Evolutionary conservation across 2,329 filamentous ascomycete genomes (phyloP).

Genomic region (Geosmithia putterillii): DNA sequence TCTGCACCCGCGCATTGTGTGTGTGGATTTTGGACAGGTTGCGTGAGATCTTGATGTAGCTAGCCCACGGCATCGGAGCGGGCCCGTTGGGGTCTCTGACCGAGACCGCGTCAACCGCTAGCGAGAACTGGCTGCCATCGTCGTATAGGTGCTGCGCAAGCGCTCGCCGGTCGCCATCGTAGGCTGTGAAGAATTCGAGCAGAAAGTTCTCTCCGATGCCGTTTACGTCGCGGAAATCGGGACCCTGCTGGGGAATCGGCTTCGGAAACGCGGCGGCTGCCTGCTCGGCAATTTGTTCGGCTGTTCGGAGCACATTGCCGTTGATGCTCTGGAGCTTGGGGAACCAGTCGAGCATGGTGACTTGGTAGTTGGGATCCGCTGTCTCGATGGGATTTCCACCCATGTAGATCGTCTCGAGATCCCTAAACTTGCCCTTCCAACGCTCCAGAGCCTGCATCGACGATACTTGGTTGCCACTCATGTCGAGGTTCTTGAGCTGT

Average conservation of each 20-base stretch:
- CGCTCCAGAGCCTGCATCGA: constrained; percentile 54
- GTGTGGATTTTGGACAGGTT: constrained; percentile 63
- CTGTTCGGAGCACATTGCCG: constrained; percentile 58
- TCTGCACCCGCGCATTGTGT: constrained; percentile 45
- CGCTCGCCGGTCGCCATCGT: constrained; percentile 56
- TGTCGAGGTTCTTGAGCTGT: constrained; percentile 75
- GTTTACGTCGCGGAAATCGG: constrained; percentile 63
- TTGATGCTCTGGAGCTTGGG: constrained; percentile 71
- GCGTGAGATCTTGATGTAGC: constrained; percentile 66
- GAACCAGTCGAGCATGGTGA: constrained; percentile 69
- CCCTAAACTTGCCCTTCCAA: constrained; percentile 70
- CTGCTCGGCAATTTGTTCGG: constrained; percentile 52
- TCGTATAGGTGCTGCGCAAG: constrained; percentile 64
- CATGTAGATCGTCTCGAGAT: constrained; percentile 71
- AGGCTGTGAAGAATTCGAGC: constrained; percentile 59
- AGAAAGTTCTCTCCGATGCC: constrained; percentile 68
- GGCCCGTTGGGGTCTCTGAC: constrained; percentile 33
- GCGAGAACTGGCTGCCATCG: constrained; percentile 59
- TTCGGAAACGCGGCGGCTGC: constrained; percentile 36
- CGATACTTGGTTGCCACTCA: constrained; percentile 71
- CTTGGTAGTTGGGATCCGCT: constrained; percentile 45
- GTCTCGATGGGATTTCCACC: constrained; percentile 62
- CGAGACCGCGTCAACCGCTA: constrained; percentile 54
- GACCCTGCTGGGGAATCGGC: constrained; percentile 48
- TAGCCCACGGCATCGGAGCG: constrained; percentile 49